Conservation (phyloP, 768 basidiomycete genomes). For the Mycena metata region DNA sequence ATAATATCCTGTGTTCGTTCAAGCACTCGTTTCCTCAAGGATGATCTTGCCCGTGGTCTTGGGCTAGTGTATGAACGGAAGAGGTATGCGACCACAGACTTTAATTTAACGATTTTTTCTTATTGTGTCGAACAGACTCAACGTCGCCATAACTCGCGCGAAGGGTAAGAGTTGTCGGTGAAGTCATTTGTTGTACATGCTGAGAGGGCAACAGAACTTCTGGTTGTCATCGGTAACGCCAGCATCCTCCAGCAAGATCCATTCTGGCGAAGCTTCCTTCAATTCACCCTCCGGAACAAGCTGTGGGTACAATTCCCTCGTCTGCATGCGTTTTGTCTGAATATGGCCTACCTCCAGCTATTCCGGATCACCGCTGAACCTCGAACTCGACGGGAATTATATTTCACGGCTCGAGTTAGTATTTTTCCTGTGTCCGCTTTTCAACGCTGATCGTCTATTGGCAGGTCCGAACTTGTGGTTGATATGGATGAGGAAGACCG, state of each 20-base stretch:
- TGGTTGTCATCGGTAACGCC: conserved; percentile 64
- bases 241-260: conserved; percentile 58
- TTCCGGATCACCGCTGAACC: conserved; percentile 55
- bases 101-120: neutral
- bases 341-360: conserved; percentile 49
- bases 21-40: conserved; percentile 60
- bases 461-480: conserved; percentile 42
- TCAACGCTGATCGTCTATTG: neutral
- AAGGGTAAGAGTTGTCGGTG: conserved; percentile 38
- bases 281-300: conserved; percentile 61
- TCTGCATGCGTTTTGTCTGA: neutral
- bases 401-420: conserved; percentile 63
- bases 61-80: conserved; percentile 63
- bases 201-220: conserved; percentile 47
- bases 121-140: conserved; percentile 55
- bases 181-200: too few species aligned
- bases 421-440: neutral
- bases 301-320: conserved; percentile 50
- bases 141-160: conserved; percentile 68
- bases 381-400: conserved; percentile 63
- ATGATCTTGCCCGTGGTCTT: conserved; percentile 60
- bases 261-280: conserved; percentile 65
- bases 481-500: conserved; percentile 48
- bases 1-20: conserved; percentile 66
- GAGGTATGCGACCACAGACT: conserved; percentile 46